phyloP scores from a whole-genome alignment of 371 early-diverging fungal genomes.

The Actinomucor elegans region DNA sequence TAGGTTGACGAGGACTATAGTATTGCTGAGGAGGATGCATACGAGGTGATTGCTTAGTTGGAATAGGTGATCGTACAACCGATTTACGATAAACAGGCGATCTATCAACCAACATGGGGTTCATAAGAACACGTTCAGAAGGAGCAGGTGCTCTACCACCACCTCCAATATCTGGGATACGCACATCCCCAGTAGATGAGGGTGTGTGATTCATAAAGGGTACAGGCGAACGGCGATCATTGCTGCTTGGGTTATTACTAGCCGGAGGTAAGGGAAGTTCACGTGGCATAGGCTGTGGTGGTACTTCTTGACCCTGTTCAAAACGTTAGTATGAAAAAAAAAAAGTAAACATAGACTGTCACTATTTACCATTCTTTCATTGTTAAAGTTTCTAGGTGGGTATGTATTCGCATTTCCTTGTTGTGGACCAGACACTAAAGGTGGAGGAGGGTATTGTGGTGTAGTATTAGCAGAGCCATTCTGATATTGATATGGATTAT shows the following conservation, averaged over 20 bases:
- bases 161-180: slow-evolving; percentile 39
- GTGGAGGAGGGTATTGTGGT: slow-evolving; percentile 14
- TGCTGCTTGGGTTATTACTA: not conserved
- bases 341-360: not conserved
- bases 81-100: slow-evolving; percentile 17
- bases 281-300: slow-evolving; percentile 18
- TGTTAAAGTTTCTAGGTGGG: not conserved
- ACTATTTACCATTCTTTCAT: slow-evolving; percentile 12
- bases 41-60: slow-evolving; percentile 18
- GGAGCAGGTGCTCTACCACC: slow-evolving; percentile 34
- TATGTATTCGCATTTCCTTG: not conserved
- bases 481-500: slow-evolving; percentile 49
- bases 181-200: slow-evolving; percentile 23
- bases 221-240: slow-evolving; percentile 24
- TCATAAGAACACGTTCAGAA: slow-evolving; percentile 34
- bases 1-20: slow-evolving; percentile 1
- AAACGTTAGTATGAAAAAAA: not conserved
- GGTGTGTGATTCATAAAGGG: slow-evolving; percentile 1
- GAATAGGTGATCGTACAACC: slow-evolving; percentile 22
- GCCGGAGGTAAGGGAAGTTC: slow-evolving; percentile 31
- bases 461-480: slow-evolving; percentile 8
- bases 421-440: slow-evolving; percentile 15
- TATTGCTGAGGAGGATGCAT: slow-evolving; percentile 1
- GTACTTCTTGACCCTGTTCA: not conserved
- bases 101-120: slow-evolving; percentile 24